phyloP scores from a whole-genome alignment of 495 filamentous ascomycete species.

The Aspergillus saccharolyticus region DNA sequence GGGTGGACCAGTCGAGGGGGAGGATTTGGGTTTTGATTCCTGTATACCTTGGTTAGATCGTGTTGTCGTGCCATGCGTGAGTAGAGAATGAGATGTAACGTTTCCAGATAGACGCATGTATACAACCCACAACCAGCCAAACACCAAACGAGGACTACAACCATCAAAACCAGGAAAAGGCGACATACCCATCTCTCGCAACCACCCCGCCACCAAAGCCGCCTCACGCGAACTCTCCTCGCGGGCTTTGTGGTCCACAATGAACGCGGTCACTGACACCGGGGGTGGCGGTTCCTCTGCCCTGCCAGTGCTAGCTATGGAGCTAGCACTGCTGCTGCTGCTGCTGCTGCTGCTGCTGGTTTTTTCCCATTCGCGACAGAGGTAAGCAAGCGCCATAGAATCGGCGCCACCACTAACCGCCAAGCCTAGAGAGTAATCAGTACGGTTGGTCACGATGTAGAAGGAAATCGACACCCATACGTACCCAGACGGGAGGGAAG shows the following conservation, averaged over 20 bases:
- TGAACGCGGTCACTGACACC: constrained; percentile 51
- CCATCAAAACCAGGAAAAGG: background rate
- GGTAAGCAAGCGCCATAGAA: constrained; percentile 84
- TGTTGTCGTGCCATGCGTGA: too few relatives aligned
- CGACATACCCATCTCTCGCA: constrained; percentile 39
- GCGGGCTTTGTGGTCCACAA: constrained; percentile 77
- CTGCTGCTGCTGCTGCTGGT: constrained; percentile 13
- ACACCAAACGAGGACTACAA: too few relatives aligned
- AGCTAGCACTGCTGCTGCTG: constrained; percentile 15
- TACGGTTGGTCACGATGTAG: background rate
- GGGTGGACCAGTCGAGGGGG: constrained; percentile 42
- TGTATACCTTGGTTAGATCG: too few relatives aligned
- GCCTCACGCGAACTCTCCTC: constrained; percentile 66
- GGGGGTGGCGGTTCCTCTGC: background rate
- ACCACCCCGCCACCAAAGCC: constrained; percentile 46
- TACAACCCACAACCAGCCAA: too few relatives aligned
- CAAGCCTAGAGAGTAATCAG: constrained; percentile 49
- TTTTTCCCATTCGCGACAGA: constrained; percentile 52
- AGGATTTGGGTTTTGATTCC: constrained; percentile 50
- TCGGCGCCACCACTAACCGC: constrained; percentile 92
- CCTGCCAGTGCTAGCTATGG: too few relatives aligned
- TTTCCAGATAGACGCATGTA: too few relatives aligned
- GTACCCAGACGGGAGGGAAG: constrained; percentile 19
- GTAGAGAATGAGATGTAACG: too few relatives aligned
- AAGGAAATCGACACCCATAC: constrained; percentile 2